Base-by-base conservation (phyloP, 306 rosid species). In the Purshia tridentata region DNA sequence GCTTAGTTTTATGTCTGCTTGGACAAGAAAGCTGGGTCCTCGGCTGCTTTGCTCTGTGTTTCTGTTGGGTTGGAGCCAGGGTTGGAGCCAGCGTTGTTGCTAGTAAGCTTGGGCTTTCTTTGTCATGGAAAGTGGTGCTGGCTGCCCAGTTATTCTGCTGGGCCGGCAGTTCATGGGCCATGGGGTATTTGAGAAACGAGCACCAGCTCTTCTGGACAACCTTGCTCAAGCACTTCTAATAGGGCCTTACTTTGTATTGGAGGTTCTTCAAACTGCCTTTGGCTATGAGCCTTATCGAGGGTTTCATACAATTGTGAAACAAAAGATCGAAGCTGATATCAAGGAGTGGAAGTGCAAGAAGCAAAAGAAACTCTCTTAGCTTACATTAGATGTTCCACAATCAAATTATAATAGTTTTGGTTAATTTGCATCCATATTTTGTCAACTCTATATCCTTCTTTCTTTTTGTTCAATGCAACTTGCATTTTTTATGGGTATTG, bases 211-310 rank as follows among this genome's bases (percentile, higher is more conserved):
- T 29, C 68, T 86, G 55, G 93, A 93, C 87, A 87, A 87, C 77
- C 89, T 89, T 72, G 82, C 52, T 37, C 93, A 90, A 83, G 97
- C 91, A 52, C 82, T 93, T 70, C 81, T 90, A 16, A 89, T 90
- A 96, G 97, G 87, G 66, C 98, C 97, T 65, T 90, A 86, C 81
- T 86, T 79, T 41, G 93, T 87, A 14, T 4, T 91, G 80, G 91
- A 89, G 97, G 70, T 79, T 66, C 86, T 90, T 67, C 96, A 83
- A 68, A 58, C 81, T 40, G 4, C 72, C 41, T 47, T 89, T 59
- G 88, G 83, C 75, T 93, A 90, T 59, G 98, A 93, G 74, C 97
- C 98, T 6, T 93, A 90, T 78, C 86, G 92, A 4, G 98, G 93
- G 42, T 88, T 93, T 65, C 76, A 76, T 13, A n/a, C 74, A 41